Base-by-base conservation (phyloP, 208 protist genomes). In the Leishmania aethiopica region DNA sequence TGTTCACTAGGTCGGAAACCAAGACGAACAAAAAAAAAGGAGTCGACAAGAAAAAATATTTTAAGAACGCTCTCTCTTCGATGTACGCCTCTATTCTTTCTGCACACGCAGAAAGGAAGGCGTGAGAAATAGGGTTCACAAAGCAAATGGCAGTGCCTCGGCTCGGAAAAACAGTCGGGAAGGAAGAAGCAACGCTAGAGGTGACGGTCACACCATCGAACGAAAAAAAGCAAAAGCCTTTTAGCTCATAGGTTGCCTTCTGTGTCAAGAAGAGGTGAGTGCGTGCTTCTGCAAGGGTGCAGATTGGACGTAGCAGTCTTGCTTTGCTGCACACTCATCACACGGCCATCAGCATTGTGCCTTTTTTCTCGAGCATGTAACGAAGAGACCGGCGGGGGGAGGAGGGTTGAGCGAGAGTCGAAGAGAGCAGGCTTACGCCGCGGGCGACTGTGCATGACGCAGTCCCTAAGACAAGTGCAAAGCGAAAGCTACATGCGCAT, bases 371-470 rank as follows among this genome's bases (percentile, higher is more conserved):
- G 69, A 74, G 55, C 19, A 40, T 17, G 45, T 32, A 74, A 37
- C 28, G 69, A 74, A 35, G 40, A 74, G 45, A 51, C 42, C 3
- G 25, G 45, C 35, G 8, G 28, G 64, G 40, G 49, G n/a, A n/a
- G n/a, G n/a, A n/a, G n/a, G 40, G 25, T 2, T 5, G 25, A 74
- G 32, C 28, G 69, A 37, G 69, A 74, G 42, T 74, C 40, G 11
- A 74, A 49, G 55, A 53, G 72, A 77, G 72, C 32, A 77, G 72
- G 72, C 72, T 77, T 77, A 77, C 19, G 51, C 72, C 72, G 8
- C 10, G 47, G 72, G 51, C 42, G 28, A 7, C 32, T 28, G 72
- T 47, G 19, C 4, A 40, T 51, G 10, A 42, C 10, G 40, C 72
- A 77, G 51, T 40, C 5, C 47, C 0, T 57, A 35, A 19, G 8